A percentile compares a stretch with the other conserved stretches of the same genome.
Evolutionary conservation across 345 rosid genomes (phyloP).

Genomic region (Geranium brycei): DNA sequence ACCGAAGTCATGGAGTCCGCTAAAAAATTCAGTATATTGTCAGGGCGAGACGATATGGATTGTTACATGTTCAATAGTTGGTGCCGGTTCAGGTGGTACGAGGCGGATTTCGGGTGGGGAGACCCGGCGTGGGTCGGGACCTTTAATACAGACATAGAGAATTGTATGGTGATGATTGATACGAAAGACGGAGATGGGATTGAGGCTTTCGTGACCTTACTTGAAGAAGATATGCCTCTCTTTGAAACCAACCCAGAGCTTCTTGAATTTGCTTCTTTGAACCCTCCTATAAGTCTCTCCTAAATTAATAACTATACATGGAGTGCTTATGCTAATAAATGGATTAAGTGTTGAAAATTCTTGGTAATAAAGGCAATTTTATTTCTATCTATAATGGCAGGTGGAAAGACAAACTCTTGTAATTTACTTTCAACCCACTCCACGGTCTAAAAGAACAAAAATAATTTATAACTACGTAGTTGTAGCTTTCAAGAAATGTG

Average conservation of each 20-base stretch:
- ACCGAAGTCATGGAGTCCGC: background rate
- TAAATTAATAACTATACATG: too few species aligned
- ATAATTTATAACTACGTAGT: too few species aligned
- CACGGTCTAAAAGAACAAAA: too few species aligned
- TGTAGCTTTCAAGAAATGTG: too few species aligned
- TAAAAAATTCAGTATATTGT: background rate
- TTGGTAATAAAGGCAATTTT: too few species aligned
- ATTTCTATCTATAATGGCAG: too few species aligned
- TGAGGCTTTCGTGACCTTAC: constrained; percentile 16
- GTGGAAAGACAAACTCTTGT: too few species aligned
- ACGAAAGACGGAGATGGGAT: constrained; percentile 9
- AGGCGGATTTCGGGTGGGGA: constrained; percentile 22
- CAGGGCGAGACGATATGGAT: background rate
- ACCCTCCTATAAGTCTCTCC: background rate
- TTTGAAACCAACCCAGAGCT: constrained; percentile 9
- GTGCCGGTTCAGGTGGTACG: constrained; percentile 12
- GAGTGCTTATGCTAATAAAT: too few species aligned
- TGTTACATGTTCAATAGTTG: constrained; percentile 8
- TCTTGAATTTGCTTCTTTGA: background rate
- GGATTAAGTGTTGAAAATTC: too few species aligned
- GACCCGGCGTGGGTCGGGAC: constrained; percentile 14
- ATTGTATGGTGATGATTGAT: constrained; percentile 8
- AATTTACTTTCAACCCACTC: too few species aligned
- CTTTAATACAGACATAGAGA: background rate
- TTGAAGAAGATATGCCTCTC: constrained; percentile 5